phyloP scores from a whole-genome alignment of 257 asterid species.

The Avicennia marina region DNA sequence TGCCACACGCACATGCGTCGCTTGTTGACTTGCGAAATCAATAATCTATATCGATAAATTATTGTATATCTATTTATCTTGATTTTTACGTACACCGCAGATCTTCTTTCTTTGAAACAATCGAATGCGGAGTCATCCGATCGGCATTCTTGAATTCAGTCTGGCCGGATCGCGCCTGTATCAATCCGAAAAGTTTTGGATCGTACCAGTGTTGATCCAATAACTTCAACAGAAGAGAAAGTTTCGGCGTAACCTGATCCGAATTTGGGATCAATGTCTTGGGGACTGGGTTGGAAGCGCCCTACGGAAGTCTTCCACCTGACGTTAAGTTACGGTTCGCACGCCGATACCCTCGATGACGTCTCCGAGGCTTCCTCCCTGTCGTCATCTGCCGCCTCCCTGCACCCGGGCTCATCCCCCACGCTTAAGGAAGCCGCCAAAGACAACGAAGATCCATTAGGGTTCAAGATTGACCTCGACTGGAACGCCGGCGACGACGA shows the following conservation, averaged over 20 bases:
- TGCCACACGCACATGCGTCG: no score
- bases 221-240: slow-evolving; percentile 4
- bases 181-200: slow-evolving; percentile 17
- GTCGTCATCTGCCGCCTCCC: slow-evolving; percentile 49
- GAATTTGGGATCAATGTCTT: slow-evolving; percentile 66
- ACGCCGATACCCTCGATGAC: slow-evolving; percentile 64
- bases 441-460: slow-evolving; percentile 35
- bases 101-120: slow-evolving; percentile 9
- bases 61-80: no score
- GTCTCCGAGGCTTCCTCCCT: slow-evolving; percentile 55
- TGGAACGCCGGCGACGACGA: slow-evolving; percentile 91
- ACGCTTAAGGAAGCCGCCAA: slow-evolving; percentile 28
- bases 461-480: slow-evolving; percentile 77
- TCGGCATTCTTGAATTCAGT: slow-evolving; percentile 21
- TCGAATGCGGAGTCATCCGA: slow-evolving; percentile 21
- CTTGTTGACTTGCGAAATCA: no score
- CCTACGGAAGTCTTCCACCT: slow-evolving; percentile 86
- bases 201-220: slow-evolving; percentile 7
- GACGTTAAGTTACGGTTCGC: slow-evolving; percentile 74
- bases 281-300: slow-evolving; percentile 99
- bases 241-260: slow-evolving; percentile 20
- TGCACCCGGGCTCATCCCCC: slow-evolving; percentile 44
- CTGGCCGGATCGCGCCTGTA: slow-evolving; percentile 17
- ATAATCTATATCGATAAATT: no score
- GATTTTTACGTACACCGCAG: not conserved